Evolutionary conservation across 306 rosid species (phyloP), one percentile per base, ranked within the genome.

Genomic region (Senna tora): DNA sequence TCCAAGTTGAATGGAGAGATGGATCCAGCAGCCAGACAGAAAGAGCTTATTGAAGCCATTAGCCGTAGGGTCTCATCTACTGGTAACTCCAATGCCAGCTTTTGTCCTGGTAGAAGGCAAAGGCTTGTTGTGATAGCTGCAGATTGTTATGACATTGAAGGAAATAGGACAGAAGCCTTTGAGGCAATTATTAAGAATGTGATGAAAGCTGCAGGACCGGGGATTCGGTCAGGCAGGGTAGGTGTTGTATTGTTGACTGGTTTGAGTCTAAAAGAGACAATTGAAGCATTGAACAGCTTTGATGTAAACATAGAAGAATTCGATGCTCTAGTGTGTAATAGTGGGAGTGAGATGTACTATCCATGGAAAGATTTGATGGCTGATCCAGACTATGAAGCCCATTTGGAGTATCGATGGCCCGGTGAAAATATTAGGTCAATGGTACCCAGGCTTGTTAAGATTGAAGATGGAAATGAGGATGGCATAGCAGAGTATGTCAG

Each of bases 341-440:
- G 89, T 73, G 97, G 97, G 67, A 85, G 92, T 81, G 97, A 91
- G 72, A 79, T 91, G 80, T 91, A 87, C 61, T 90, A 86, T 68
- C 92, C 97, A 13, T 88, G 95, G 92, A 81, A 82, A 59, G 95
- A 86, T 75, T 65, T 81, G 77, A 79, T 81, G 67, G 81, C 82
- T 20, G 97, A 88, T 75, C 79, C 70, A 36, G 92, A 91, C 75
- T 91, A 88, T 72, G 92, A 82, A 82, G 84, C 85, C 1, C 97
- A 88, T 33, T 77, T 91, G 0, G 89, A 87, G 74, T 83, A 85
- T 71, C 72, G 85, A 72, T 91, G 97, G 97, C 90, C 90, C 2
- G 89, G 92, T 13, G 97, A 88, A 67, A 87, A 85, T 75, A 82
- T 88, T 73, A 84, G 90, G 71, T 79, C 94, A 36, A 62, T 77